Conservation (phyloP, 148 eudicot species). For the Cornus kousa region DNA sequence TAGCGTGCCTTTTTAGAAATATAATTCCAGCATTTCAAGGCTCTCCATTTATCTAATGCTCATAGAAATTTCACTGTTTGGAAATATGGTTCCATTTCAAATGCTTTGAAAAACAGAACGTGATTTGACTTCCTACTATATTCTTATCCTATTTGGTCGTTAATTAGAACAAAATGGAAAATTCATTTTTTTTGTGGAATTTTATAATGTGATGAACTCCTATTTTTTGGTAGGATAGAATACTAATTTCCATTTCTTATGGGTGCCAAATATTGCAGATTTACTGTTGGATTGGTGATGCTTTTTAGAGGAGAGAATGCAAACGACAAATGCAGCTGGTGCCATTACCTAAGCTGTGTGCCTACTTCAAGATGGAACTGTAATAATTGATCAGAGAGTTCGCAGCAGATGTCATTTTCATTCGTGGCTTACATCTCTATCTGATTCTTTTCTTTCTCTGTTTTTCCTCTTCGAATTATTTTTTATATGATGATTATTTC, state of each 20-base stretch:
- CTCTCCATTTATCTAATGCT: background rate
- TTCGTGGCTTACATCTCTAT: background rate
- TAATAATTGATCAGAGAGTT: conserved; percentile 15
- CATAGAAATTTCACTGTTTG: background rate
- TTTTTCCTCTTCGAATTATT: background rate
- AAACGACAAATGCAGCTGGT: conserved; percentile 67
- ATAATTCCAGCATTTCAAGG: background rate
- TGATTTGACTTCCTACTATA: no score
- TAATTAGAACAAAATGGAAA: background rate
- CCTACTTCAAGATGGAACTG: conserved; percentile 69
- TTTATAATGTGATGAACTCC: background rate
- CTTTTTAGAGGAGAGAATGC: conserved; percentile 63
- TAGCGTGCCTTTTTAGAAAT: background rate
- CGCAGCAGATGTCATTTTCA: background rate
- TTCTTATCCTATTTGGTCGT: background rate
- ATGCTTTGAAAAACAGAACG: no score
- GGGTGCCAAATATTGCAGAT: conserved; percentile 33
- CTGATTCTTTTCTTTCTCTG: background rate
- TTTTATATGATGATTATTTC: background rate
- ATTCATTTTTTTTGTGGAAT: background rate
- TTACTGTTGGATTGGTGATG: conserved; percentile 49
- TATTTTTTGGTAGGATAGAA: background rate
- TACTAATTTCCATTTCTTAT: background rate
- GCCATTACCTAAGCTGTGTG: conserved; percentile 74
- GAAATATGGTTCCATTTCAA: no score